These are phyloP conservation scores for Tylopilus felleus DNA, from an alignment of 768 basidiomycete species.

Conservation along the genomic window DNA sequence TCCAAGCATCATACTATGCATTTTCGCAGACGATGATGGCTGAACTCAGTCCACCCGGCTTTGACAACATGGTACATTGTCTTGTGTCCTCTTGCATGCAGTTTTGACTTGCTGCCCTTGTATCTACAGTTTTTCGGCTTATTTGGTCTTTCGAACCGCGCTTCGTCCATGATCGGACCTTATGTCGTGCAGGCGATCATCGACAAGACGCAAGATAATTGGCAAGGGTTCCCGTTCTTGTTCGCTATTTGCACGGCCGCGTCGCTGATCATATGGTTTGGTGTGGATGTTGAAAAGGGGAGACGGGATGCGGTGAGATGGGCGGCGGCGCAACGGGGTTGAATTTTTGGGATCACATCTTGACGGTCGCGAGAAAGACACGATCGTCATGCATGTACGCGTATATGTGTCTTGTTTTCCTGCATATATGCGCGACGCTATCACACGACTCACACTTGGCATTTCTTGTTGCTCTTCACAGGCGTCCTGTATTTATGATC, in stretches of 20 bases:
- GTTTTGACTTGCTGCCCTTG: neutral
- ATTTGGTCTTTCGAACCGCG: constrained; percentile 80
- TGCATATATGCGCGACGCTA: no score
- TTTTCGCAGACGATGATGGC: constrained; percentile 88
- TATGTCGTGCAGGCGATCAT: constrained; percentile 86
- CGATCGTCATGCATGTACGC: no score
- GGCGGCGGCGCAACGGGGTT: constrained; percentile 37
- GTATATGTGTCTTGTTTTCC: no score
- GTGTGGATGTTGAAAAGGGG: constrained; percentile 61
- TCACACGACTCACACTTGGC: no score
- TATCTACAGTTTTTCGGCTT: constrained; percentile 72
- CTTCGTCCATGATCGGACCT: constrained; percentile 84
- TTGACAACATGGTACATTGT: constrained; percentile 66
- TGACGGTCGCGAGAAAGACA: no score
- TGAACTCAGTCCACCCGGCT: constrained; percentile 82
- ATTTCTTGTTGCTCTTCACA: no score
- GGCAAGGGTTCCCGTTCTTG: constrained; percentile 83
- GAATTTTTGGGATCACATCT: neutral
- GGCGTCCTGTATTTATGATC: no score
- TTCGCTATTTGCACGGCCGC: constrained; percentile 68
- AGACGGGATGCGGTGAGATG: constrained; percentile 58
- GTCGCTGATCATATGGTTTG: constrained; percentile 75
- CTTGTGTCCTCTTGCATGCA: neutral
- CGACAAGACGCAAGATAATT: constrained; percentile 64
- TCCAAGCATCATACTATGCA: constrained; percentile 86